These are phyloP conservation scores for Amniculicola lignicola DNA, from an alignment of 495 filamentous ascomycete genomes.

Conservation along the genomic window DNA sequence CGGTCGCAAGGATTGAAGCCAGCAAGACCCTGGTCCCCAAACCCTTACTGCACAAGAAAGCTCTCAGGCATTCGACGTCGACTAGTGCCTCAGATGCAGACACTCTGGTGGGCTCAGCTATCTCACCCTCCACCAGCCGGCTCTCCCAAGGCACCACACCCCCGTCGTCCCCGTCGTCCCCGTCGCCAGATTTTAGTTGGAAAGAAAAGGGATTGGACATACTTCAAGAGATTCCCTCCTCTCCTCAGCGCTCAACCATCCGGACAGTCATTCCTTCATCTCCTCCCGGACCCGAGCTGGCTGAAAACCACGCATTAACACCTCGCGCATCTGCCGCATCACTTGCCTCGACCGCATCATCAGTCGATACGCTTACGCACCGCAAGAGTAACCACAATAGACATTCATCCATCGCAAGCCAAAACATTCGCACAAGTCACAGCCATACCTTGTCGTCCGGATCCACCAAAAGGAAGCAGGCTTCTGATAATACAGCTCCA, in stretches of 20 bases:
- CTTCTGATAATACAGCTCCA: conserved; percentile 27
- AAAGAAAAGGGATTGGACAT: conserved; percentile 27
- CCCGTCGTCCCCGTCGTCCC: conserved; percentile 31
- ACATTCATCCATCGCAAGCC: conserved; percentile 23
- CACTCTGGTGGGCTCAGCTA: conserved; percentile 28
- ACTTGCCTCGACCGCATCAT: conserved; percentile 36
- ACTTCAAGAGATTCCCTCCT: conserved; percentile 21
- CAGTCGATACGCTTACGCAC: conserved; percentile 26
- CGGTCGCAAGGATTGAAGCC: conserved; percentile 29
- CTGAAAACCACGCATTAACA: conserved; percentile 31
- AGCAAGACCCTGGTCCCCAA: conserved; percentile 34
- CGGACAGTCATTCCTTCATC: conserved; percentile 35
- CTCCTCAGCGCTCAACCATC: conserved; percentile 22
- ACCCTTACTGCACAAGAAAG: conserved; percentile 34
- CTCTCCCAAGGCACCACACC: conserved; percentile 35
- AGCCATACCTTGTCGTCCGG: conserved; percentile 24
- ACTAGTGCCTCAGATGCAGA: conserved; percentile 34
- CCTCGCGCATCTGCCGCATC: conserved; percentile 34
- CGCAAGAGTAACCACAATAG: conserved; percentile 13
- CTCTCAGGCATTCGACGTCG: conserved; percentile 31
- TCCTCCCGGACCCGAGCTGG: conserved; percentile 11
- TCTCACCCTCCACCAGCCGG: conserved; percentile 28
- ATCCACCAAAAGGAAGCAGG: conserved; percentile 31
- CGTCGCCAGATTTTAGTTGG: background rate
- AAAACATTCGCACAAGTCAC: conserved; percentile 8